phyloP scores from a whole-genome alignment of 306 rosid species.

The Rubus parviflorus region DNA sequence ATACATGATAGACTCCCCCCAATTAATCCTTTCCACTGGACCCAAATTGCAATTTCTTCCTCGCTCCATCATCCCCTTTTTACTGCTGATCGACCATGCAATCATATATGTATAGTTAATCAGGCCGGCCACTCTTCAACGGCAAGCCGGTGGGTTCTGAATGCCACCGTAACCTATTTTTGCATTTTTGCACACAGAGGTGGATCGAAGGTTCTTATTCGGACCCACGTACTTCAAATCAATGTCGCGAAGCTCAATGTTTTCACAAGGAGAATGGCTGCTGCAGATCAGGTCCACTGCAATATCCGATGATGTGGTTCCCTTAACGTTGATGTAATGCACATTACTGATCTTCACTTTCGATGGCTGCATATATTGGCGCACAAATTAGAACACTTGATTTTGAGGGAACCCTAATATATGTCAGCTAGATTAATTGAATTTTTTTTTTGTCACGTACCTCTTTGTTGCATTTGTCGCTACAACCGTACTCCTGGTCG shows the following conservation, averaged over 20 bases:
- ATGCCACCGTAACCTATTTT: constrained; percentile 40
- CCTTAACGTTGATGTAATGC: constrained; percentile 41
- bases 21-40: background rate
- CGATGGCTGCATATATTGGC: constrained; percentile 43
- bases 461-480: background rate
- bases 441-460: background rate
- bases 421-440: background rate
- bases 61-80: background rate
- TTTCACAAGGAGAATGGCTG: constrained; percentile 49
- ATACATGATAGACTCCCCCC: background rate
- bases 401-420: background rate
- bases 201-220: constrained; percentile 4
- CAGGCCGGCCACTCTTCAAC: constrained; percentile 6
- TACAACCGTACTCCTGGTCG: constrained; percentile 35
- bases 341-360: constrained; percentile 45
- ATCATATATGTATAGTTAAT: background rate
- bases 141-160: constrained; percentile 47
- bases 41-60: background rate
- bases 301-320: constrained; percentile 41
- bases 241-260: constrained; percentile 42
- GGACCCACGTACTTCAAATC: constrained; percentile 30
- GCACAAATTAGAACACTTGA: background rate
- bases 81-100: background rate
- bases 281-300: constrained; percentile 67
- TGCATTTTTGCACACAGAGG: constrained; percentile 41